A percentile compares a stretch with the other conserved stretches of the same genome.
phyloP scores from a whole-genome alignment of 306 rosid genomes.

The Glycine latifolia region DNA sequence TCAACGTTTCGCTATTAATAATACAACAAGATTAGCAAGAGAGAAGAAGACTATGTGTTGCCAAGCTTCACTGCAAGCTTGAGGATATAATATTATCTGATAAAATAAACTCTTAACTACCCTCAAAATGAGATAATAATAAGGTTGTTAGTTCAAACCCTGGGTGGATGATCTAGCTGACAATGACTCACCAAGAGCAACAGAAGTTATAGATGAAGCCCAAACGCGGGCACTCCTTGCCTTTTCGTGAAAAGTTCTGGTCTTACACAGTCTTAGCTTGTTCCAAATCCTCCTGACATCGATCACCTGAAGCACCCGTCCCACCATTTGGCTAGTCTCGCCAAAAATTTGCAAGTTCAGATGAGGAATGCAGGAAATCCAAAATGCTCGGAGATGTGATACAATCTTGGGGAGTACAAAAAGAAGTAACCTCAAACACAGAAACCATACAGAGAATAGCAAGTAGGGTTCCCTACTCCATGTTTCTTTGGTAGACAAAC shows the following conservation, averaged over 20 bases:
- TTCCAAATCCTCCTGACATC: conserved; percentile 79
- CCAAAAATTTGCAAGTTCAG: conserved; percentile 80
- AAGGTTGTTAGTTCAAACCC: conserved; percentile 51
- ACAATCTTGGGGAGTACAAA: conserved; percentile 56
- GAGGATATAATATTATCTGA: conserved; percentile 37
- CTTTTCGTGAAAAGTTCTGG: conserved; percentile 65
- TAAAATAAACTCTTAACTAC: conserved; percentile 48
- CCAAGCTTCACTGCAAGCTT: conserved; percentile 50
- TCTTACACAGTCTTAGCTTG: conserved; percentile 71
- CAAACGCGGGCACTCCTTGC: conserved; percentile 75
- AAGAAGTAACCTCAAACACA: conserved; percentile 62
- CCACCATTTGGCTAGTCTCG: conserved; percentile 75
- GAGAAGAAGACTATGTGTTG: conserved; percentile 39
- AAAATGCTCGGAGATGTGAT: conserved; percentile 58
- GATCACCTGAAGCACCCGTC: conserved; percentile 66
- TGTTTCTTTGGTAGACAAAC: conserved; percentile 51
- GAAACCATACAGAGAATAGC: conserved; percentile 62
- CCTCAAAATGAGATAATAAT: conserved; percentile 44
- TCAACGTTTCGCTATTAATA: conserved; percentile 34
- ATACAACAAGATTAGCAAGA: conserved; percentile 34
- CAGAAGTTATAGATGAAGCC: conserved; percentile 86
- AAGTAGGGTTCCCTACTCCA: conserved; percentile 67
- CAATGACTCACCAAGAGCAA: conserved; percentile 72
- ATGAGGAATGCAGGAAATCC: conserved; percentile 65
- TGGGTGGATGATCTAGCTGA: conserved; percentile 53